Conservation (phyloP, 306 rosid species). For the Quercus aquifolioides region DNA sequence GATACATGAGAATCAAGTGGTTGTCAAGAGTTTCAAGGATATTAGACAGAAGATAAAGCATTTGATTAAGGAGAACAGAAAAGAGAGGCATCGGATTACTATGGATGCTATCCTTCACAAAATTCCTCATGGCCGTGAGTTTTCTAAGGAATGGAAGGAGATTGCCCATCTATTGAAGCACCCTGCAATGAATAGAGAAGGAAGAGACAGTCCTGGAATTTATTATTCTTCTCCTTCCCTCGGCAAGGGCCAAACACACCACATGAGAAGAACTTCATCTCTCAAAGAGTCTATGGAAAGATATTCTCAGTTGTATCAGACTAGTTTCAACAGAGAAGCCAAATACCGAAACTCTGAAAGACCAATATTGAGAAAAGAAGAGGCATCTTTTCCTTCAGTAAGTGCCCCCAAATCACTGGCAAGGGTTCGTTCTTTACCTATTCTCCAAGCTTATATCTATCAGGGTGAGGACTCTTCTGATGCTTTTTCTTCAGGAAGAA, state of each 20-base stretch:
- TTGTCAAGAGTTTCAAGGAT: constrained; percentile 49
- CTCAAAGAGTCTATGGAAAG: constrained; percentile 45
- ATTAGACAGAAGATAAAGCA: constrained; percentile 54
- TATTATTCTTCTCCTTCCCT: constrained; percentile 17
- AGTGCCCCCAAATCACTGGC: constrained; percentile 36
- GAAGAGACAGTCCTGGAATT: constrained; percentile 25
- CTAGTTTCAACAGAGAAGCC: constrained; percentile 38
- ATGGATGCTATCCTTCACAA: constrained; percentile 73
- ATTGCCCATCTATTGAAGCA: constrained; percentile 16
- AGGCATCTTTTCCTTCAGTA: constrained; percentile 17
- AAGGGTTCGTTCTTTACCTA: constrained; percentile 67
- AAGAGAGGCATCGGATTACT: constrained; percentile 51
- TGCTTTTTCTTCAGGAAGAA: constrained; percentile 23
- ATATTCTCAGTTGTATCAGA: constrained; percentile 59
- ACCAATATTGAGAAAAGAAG: constrained; percentile 30
- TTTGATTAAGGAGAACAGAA: constrained; percentile 48
- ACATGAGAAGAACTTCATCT: constrained; percentile 57
- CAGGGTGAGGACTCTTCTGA: constrained; percentile 38
- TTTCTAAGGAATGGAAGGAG: constrained; percentile 25
- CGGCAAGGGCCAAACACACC: constrained; percentile 16
- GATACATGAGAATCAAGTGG: constrained; percentile 17
- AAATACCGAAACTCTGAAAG: constrained; percentile 33
- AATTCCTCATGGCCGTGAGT: constrained; percentile 53
- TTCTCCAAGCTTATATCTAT: constrained; percentile 37
- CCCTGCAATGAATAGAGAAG: constrained; percentile 22